These are phyloP conservation scores for Aspergillus sp. DNA, from an alignment of 2,329 filamentous ascomycete species.

Conservation along the genomic window DNA sequence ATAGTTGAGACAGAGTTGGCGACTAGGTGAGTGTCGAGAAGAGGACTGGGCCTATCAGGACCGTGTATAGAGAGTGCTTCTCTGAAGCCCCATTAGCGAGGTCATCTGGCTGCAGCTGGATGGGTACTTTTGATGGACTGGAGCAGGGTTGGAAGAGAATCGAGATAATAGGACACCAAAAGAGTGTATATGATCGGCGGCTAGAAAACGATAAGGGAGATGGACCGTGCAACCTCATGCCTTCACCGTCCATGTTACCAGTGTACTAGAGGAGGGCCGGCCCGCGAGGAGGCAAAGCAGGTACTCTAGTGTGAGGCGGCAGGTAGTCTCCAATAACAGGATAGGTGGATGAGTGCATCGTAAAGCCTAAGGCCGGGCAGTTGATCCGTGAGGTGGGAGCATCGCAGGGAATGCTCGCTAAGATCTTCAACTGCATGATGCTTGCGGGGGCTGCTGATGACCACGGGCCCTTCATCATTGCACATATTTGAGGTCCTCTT, in stretches of 20 bases:
- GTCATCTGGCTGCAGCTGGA: constrained; percentile 7
- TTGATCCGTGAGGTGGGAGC: constrained; percentile 4
- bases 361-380: not conserved
- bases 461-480: not conserved
- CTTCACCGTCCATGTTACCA: not conserved
- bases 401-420: not conserved
- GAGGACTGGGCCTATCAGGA: constrained; percentile 4
- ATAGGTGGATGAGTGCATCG: not conserved
- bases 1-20: constrained; percentile 5
- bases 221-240: constrained; percentile 17
- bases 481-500: not conserved
- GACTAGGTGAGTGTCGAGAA: not conserved
- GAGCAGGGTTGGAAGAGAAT: not conserved
- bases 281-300: constrained; percentile 9
- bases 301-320: constrained; percentile 9
- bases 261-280: constrained; percentile 10
- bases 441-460: not conserved
- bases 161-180: not conserved
- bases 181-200: constrained; percentile 9
- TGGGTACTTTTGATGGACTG: constrained; percentile 6
- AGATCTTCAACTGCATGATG: not conserved
- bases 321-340: constrained; percentile 10
- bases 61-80: not conserved
- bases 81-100: constrained; percentile 5
- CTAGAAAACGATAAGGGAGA: constrained; percentile 8